These are phyloP conservation scores for Globisporangium solare DNA, from an alignment of 352 stramenopile genomes.

Conservation along the genomic window DNA sequence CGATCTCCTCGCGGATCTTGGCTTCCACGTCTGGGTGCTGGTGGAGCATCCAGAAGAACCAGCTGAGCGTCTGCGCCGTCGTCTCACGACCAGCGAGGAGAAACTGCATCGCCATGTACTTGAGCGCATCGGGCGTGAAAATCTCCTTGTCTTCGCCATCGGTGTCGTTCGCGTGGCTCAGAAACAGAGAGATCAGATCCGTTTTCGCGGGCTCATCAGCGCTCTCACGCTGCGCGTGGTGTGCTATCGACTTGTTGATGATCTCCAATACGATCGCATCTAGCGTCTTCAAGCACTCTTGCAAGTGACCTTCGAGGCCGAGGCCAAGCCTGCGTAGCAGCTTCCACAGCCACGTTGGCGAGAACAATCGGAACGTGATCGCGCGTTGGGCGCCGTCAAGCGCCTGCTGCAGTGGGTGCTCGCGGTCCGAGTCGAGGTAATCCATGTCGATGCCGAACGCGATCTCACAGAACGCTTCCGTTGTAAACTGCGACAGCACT, in stretches of 20 bases:
- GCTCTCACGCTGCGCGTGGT: slow-evolving; percentile 1
- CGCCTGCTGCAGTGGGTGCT: slow-evolving; percentile 24
- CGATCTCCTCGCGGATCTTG: slow-evolving; percentile 33
- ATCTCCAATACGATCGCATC: slow-evolving; percentile 22
- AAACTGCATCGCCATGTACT: slow-evolving; percentile 41
- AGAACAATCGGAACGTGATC: slow-evolving; percentile 16
- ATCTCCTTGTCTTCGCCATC: slow-evolving; percentile 8
- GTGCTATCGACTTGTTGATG: slow-evolving; percentile 19
- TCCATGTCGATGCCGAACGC: slow-evolving; percentile 28
- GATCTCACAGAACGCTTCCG: slow-evolving; percentile 34
- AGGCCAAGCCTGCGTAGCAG: slow-evolving; percentile 19
- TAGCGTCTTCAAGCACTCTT: slow-evolving; percentile 16
- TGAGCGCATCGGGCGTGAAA: slow-evolving; percentile 18
- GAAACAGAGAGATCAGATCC: slow-evolving; percentile 31
- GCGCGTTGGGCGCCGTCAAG: slow-evolving; percentile 17
- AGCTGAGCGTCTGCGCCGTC: slow-evolving; percentile 49
- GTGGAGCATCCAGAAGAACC: slow-evolving; percentile 49
- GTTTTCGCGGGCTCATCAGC: slow-evolving; percentile 5
- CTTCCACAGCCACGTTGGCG: slow-evolving; percentile 33
- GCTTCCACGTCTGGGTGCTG: slow-evolving; percentile 36
- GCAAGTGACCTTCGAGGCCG: slow-evolving; percentile 20
- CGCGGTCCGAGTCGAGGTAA: slow-evolving; percentile 13
- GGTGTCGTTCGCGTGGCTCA: slow-evolving; percentile 17
- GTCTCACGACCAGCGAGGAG: slow-evolving; percentile 46
- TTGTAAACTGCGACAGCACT: slow-evolving; percentile 27